Evolutionary conservation across 139 green algal genomes (phyloP).

Genomic region (Tetraselmis striata): DNA sequence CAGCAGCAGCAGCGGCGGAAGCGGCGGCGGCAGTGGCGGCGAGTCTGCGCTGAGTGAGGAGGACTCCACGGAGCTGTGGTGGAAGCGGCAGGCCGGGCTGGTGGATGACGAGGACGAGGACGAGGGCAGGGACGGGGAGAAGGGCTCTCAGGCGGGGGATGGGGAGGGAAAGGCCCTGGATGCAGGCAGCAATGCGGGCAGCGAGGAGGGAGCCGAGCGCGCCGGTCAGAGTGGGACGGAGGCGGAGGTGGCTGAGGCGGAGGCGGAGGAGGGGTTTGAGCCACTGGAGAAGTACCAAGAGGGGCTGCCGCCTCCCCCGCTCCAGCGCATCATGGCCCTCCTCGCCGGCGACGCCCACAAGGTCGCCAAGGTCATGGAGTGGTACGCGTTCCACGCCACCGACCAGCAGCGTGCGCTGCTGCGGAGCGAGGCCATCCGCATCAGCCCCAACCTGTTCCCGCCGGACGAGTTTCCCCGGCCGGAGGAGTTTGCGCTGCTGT

Average conservation of each 20-base stretch:
- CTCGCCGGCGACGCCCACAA: neutral
- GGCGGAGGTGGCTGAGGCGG: neutral
- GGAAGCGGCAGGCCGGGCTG: too few species aligned
- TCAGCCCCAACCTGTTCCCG: neutral
- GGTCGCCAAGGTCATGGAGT: neutral
- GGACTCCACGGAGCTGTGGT: too few species aligned
- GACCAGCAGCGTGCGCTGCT: neutral
- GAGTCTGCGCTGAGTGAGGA: too few species aligned
- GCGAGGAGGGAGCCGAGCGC: too few species aligned
- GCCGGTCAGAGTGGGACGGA: neutral
- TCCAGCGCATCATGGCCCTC: neutral
- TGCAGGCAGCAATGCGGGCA: too few species aligned
- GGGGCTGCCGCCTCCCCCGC: too few species aligned
- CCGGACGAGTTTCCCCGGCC: neutral
- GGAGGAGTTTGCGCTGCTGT: too few species aligned
- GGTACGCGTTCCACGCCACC: neutral
- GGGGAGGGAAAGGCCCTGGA: too few species aligned
- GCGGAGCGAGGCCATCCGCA: neutral
- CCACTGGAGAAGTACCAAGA: too few species aligned
- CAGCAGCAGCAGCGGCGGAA: too few species aligned
- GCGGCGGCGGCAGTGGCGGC: too few species aligned
- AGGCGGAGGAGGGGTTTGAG: neutral
- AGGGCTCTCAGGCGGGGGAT: neutral
- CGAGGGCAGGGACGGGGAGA: neutral
- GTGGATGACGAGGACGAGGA: too few species aligned